These are phyloP conservation scores for Pichia sp. DNA, from an alignment of 1,139 yeast genomes.

Conservation along the genomic window DNA sequence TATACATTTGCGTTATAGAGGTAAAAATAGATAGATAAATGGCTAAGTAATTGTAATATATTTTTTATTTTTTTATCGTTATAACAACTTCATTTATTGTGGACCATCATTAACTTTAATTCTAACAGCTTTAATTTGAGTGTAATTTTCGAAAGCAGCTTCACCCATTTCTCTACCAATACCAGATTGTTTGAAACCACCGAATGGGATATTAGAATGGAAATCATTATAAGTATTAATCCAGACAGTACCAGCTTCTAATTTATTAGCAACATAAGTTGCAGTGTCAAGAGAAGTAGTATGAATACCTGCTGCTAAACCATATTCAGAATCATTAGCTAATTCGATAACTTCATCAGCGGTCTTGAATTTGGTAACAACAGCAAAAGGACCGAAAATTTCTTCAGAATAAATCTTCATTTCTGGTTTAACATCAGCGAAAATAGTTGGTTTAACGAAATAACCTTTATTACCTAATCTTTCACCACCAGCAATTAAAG, in stretches of 20 bases:
- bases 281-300: constrained; percentile 49
- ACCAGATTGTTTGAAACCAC: constrained; percentile 73
- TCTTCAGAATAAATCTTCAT: constrained; percentile 58
- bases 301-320: constrained; percentile 78
- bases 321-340: constrained; percentile 66
- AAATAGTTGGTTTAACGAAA: constrained; percentile 62
- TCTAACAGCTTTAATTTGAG: constrained; percentile 68
- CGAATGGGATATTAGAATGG: constrained; percentile 67
- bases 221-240: constrained; percentile 71
- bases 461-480: constrained; percentile 53
- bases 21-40: not conserved
- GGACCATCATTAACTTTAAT: constrained; percentile 26
- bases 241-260: constrained; percentile 72
- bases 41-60: no score
- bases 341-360: constrained; percentile 54
- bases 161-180: constrained; percentile 78
- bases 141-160: constrained; percentile 65
- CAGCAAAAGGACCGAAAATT: constrained; percentile 71
- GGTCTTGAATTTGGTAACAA: constrained; percentile 55
- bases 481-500: constrained; percentile 56
- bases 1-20: constrained; percentile 1
- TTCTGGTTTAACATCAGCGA: constrained; percentile 54
- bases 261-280: constrained; percentile 49
- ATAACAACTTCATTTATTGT: constrained; percentile 18
- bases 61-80: no score